phyloP scores from a whole-genome alignment of 2,329 filamentous ascomycete genomes.

The Exophiala spinifera region DNA sequence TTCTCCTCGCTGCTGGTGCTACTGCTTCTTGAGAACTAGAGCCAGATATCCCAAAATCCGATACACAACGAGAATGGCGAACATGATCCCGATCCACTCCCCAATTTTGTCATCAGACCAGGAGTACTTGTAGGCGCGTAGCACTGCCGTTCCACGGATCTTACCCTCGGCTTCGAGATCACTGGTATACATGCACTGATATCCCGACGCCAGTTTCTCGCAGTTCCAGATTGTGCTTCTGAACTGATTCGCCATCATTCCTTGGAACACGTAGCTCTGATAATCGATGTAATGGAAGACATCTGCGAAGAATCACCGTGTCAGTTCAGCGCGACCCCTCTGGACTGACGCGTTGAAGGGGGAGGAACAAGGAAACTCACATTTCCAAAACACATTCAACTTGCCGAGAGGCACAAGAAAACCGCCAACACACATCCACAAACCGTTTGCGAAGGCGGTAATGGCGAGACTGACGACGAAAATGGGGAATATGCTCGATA shows the following conservation, averaged over 20 bases:
- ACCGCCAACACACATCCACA: slow-evolving; percentile 85
- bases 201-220: slow-evolving; percentile 42
- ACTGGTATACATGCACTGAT: slow-evolving; percentile 69
- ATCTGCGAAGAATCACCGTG: slow-evolving; percentile 36
- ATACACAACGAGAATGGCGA: slow-evolving; percentile 73
- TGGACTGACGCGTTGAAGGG: background rate
- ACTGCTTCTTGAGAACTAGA: slow-evolving; percentile 18
- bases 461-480: slow-evolving; percentile 78
- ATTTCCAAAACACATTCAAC: slow-evolving; percentile 76
- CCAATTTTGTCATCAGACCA: slow-evolving; percentile 60
- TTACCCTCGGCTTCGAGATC: slow-evolving; percentile 61
- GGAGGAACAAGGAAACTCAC: slow-evolving; percentile 6
- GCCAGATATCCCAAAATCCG: slow-evolving; percentile 50
- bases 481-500: slow-evolving; percentile 69
- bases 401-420: slow-evolving; percentile 72
- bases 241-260: slow-evolving; percentile 94
- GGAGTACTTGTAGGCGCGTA: slow-evolving; percentile 67
- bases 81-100: slow-evolving; percentile 72
- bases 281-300: slow-evolving; percentile 89
- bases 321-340: too few species aligned
- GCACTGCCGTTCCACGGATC: slow-evolving; percentile 68
- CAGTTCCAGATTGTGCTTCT: slow-evolving; percentile 62
- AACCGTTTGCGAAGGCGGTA: slow-evolving; percentile 79
- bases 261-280: slow-evolving; percentile 74
- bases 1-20: background rate